These are phyloP conservation scores for Evernia prunastri DNA, from an alignment of 495 filamentous ascomycete species.

Conservation along the genomic window DNA sequence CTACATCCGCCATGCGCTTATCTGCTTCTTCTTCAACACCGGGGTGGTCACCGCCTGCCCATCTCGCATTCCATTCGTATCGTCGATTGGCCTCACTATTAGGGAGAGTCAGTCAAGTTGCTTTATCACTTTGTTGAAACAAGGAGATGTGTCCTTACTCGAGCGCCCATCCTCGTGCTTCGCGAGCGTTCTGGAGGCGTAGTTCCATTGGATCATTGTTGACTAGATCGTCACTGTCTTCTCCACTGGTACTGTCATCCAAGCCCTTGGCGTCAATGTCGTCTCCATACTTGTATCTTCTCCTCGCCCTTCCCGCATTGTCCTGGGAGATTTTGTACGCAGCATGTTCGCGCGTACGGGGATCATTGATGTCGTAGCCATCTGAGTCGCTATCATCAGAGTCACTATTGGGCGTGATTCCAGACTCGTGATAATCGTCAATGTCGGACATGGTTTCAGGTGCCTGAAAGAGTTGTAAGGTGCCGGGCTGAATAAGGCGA, in stretches of 20 bases:
- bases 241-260: background rate
- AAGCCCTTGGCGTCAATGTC: background rate
- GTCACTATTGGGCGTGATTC: background rate
- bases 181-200: background rate
- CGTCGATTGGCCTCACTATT: constrained; percentile 4
- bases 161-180: constrained; percentile 7
- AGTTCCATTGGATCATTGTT: constrained; percentile 1
- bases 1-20: constrained; percentile 7
- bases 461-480: no score
- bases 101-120: background rate
- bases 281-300: constrained; percentile 1
- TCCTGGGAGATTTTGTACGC: constrained; percentile 3
- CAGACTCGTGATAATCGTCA: no score
- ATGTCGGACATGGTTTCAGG: no score
- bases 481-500: no score
- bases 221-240: no score
- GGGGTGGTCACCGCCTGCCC: background rate
- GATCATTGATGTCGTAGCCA: constrained; percentile 5
- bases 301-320: background rate
- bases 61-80: constrained; percentile 9
- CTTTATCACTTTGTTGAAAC: background rate
- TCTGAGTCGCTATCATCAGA: background rate
- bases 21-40: constrained; percentile 6
- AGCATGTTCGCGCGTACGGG: background rate
- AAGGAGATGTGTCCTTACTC: background rate